phyloP scores from a whole-genome alignment of 306 rosid species.

The Pterocarpus santalinus region DNA sequence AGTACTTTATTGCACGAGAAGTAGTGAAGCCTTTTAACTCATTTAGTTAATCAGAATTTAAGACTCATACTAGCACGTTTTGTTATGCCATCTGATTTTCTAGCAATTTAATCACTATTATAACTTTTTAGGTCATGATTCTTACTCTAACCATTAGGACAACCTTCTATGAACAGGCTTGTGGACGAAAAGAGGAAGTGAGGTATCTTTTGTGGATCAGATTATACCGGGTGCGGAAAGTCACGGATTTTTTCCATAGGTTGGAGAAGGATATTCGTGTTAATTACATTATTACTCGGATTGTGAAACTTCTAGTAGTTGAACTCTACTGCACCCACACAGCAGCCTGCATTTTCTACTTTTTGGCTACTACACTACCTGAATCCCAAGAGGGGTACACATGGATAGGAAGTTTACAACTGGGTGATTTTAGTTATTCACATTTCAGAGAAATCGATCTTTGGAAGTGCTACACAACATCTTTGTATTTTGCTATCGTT shows the following conservation, averaged over 20 bases:
- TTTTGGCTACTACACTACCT: constrained; percentile 94
- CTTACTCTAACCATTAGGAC: constrained; percentile 26
- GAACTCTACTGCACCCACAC: constrained; percentile 98
- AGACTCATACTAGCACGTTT: constrained; percentile 10
- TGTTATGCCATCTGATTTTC: constrained; percentile 26
- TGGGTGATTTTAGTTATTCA: constrained; percentile 84
- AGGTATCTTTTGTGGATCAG: constrained; percentile 93
- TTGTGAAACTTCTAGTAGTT: constrained; percentile 82
- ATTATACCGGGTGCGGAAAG: constrained; percentile 78
- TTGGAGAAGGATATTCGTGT: constrained; percentile 94
- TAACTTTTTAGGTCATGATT: constrained; percentile 32
- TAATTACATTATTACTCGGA: constrained; percentile 80
- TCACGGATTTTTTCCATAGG: constrained; percentile 58
- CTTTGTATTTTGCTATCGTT: constrained; percentile 91
- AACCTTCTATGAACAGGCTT: constrained; percentile 61
- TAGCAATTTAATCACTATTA: constrained; percentile 25
- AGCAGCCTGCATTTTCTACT: constrained; percentile 98
- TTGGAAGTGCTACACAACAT: constrained; percentile 88
- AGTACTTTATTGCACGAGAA: neutral
- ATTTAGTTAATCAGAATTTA: constrained; percentile 17
- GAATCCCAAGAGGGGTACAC: constrained; percentile 85
- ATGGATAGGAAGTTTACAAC: constrained; percentile 93
- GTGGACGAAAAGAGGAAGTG: constrained; percentile 80
- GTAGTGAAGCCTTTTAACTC: neutral
- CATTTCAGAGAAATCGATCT: constrained; percentile 89